A percentile compares a stretch with the other conserved stretches of the same genome.
phyloP scores from a whole-genome alignment of 164 flowering plant genomes.

The Sextonia rubra region DNA sequence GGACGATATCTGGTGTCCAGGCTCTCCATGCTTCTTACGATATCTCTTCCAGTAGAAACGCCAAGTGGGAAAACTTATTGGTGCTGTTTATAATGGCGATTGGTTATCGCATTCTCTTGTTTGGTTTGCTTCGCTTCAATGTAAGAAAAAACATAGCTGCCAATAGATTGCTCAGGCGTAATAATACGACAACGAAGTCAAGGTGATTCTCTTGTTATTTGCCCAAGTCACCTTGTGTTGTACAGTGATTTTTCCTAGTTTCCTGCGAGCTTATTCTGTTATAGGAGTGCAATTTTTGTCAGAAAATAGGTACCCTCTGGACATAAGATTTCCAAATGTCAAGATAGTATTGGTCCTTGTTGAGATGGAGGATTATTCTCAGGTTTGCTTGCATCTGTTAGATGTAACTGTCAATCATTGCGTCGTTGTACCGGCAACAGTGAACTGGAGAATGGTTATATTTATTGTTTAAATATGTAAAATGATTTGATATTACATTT shows the following conservation, averaged over 20 bases:
- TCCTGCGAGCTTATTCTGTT: background rate
- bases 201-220: conserved; percentile 27
- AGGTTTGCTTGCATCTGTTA: background rate
- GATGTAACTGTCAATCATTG: background rate
- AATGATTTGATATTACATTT: background rate
- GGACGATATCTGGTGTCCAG: conserved; percentile 76
- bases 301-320: background rate
- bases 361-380: background rate
- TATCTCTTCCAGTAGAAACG: conserved; percentile 46
- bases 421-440: background rate
- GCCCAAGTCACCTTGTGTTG: background rate
- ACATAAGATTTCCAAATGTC: background rate
- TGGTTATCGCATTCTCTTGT: conserved; percentile 60
- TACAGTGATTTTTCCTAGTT: background rate
- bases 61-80: conserved; percentile 83
- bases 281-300: background rate
- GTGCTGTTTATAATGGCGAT: conserved; percentile 73
- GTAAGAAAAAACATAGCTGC: conserved; percentile 29
- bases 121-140: conserved; percentile 52
- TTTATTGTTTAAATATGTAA: background rate
- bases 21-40: conserved; percentile 68
- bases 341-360: background rate
- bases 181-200: conserved; percentile 24
- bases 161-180: conserved; percentile 30
- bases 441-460: background rate